Evolutionary conservation across 202 grass and related monocot genomes (phyloP).

Genomic region (Carex arenaria): DNA sequence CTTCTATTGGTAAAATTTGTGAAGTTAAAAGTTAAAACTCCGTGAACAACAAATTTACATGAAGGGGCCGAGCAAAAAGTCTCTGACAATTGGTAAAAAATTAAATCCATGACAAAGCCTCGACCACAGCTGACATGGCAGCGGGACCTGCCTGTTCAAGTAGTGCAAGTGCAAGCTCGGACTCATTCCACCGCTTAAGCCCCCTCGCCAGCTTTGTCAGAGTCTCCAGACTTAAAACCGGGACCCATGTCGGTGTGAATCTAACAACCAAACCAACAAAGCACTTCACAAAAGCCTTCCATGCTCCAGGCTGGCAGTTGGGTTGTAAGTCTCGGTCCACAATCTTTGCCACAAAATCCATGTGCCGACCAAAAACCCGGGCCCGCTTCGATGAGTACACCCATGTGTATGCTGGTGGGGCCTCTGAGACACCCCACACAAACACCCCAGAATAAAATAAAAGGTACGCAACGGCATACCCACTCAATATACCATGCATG

Average conservation of each 20-base stretch:
- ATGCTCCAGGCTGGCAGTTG: conserved; percentile 53
- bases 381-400: conserved; percentile 49
- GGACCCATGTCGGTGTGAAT: conserved; percentile 56
- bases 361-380: conserved; percentile 48
- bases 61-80: background rate
- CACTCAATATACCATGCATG: conserved; percentile 49
- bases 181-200: conserved; percentile 60
- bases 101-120: conserved; percentile 40
- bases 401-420: conserved; percentile 29
- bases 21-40: background rate
- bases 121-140: conserved; percentile 52
- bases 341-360: conserved; percentile 52
- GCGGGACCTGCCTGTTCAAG: conserved; percentile 58
- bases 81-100: background rate
- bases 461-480: conserved; percentile 57
- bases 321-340: conserved; percentile 56
- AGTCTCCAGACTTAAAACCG: conserved; percentile 45
- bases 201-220: conserved; percentile 54
- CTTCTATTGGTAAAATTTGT: background rate
- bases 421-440: conserved; percentile 61
- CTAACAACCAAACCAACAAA: conserved; percentile 57
- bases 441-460: conserved; percentile 55
- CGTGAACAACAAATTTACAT: background rate
- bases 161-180: conserved; percentile 53
- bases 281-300: conserved; percentile 60